These are phyloP conservation scores for Aureobasidium sp. DNA, from an alignment of 2,329 filamentous ascomycete genomes.

Conservation along the genomic window DNA sequence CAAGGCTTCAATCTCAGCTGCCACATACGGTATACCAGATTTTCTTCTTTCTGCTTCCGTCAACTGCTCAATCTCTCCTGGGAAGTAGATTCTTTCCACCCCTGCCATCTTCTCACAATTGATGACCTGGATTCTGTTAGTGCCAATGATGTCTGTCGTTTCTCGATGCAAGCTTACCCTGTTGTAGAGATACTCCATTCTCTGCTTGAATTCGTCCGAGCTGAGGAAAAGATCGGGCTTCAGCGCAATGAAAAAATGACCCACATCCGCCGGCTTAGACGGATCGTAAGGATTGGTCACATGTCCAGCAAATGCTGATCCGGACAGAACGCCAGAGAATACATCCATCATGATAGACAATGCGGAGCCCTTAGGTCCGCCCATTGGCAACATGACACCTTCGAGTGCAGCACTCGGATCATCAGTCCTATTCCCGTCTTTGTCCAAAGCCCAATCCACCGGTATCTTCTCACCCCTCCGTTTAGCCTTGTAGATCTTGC, in stretches of 20 bases:
- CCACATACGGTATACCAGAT: constrained; percentile 44
- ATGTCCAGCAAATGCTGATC: constrained; percentile 69
- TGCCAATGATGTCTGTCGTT: too few species aligned
- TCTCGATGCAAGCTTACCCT: constrained; percentile 21
- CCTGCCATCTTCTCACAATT: constrained; percentile 47
- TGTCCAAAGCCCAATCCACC: constrained; percentile 64
- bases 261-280: constrained; percentile 47
- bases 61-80: constrained; percentile 51
- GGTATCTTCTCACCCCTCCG: constrained; percentile 60
- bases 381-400: constrained; percentile 81
- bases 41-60: constrained; percentile 36
- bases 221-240: constrained; percentile 33
- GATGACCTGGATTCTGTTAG: constrained; percentile 31
- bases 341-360: constrained; percentile 84
- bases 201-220: constrained; percentile 28
- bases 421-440: constrained; percentile 47
- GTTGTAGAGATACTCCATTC: constrained; percentile 53
- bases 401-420: constrained; percentile 65
- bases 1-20: constrained; percentile 43
- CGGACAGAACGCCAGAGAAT: constrained; percentile 71
- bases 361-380: constrained; percentile 73
- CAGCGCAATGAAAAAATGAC: constrained; percentile 32
- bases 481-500: constrained; percentile 63
- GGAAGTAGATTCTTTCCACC: constrained; percentile 51
- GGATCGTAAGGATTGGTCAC: constrained; percentile 64